Percentiles rank a stretch among this genome's conserved stretches.
Evolutionary conservation across 192 early-diverging fungal species (phyloP).

Genomic region (Dissophora ornata): DNA sequence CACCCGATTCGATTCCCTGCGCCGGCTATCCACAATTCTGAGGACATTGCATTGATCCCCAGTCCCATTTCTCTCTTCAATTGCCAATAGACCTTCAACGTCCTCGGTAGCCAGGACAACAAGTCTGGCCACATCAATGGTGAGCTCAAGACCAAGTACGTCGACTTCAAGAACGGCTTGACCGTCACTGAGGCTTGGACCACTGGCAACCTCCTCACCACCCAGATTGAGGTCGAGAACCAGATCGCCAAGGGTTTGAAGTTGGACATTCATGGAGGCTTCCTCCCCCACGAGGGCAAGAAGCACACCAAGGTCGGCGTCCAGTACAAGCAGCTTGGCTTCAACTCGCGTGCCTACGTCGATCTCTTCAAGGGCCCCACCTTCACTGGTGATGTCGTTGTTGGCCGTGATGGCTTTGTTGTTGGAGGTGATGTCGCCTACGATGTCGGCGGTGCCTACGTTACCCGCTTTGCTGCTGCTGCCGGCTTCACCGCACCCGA

Average conservation of each 20-base stretch:
- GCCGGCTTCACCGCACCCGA: conserved; percentile 88
- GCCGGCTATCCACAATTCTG: too few species aligned
- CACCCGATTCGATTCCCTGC: too few species aligned
- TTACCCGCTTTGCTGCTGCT: conserved; percentile 89
- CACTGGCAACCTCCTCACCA: conserved; percentile 91
- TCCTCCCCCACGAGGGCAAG: conserved; percentile 85
- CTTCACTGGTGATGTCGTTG: conserved; percentile 87
- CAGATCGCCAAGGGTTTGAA: conserved; percentile 96
- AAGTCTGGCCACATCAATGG: conserved; percentile 95
- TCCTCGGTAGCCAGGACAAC: conserved; percentile 92
- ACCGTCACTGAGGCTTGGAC: conserved; percentile 98
- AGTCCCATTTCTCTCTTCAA: too few species aligned
- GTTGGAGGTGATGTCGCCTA: conserved; percentile 95
- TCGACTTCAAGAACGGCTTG: conserved; percentile 92
- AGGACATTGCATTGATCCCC: too few species aligned
- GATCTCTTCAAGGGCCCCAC: conserved; percentile 97
- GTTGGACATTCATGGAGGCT: conserved; percentile 86
- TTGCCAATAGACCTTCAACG: conserved; percentile 90
- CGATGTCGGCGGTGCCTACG: conserved; percentile 88
- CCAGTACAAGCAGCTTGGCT: conserved; percentile 95
- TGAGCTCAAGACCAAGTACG: conserved; percentile 98
- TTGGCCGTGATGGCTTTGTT: conserved; percentile 90
- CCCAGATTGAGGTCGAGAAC: conserved; percentile 94
- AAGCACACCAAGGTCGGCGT: conserved; percentile 85
- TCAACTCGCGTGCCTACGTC: conserved; percentile 88